Conservation (phyloP, 2,329 filamentous ascomycete species). For the Ophiostoma angusticollis region DNA sequence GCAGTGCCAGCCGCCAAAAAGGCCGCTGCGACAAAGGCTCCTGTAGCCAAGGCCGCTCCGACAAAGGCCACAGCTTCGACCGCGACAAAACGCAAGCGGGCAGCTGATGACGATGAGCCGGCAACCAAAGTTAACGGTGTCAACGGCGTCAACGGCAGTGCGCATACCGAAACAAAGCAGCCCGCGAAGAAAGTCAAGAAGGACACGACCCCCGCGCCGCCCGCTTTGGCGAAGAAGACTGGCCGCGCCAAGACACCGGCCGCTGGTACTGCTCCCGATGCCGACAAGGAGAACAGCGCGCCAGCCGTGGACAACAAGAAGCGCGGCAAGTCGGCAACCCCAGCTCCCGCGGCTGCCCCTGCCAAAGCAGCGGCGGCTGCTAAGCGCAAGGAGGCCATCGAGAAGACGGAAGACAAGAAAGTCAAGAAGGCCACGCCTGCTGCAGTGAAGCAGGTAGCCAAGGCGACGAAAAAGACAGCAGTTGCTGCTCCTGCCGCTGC, state of each 20-base stretch:
- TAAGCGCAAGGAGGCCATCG: slow-evolving; percentile 9
- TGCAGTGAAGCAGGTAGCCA: too few relatives aligned
- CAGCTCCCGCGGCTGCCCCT: slow-evolving; percentile 1
- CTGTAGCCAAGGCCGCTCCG: slow-evolving; percentile 3
- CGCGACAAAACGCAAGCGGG: slow-evolving; percentile 7
- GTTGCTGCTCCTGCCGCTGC: slow-evolving; percentile 15
- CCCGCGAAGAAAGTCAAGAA: slow-evolving; percentile 17
- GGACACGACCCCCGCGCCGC: slow-evolving; percentile 2
- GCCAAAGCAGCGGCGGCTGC: slow-evolving; percentile 9
- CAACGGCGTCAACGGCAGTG: neutral
- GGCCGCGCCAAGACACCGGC: slow-evolving; percentile 6
- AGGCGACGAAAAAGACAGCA: slow-evolving; percentile 7
- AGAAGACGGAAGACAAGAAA: slow-evolving; percentile 3
- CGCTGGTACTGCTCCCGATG: neutral
- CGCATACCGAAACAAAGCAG: slow-evolving; percentile 2
- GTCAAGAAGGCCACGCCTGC: slow-evolving; percentile 11
- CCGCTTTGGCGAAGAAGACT: slow-evolving; percentile 4
- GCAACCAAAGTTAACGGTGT: slow-evolving; percentile 10
- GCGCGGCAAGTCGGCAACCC: slow-evolving; percentile 7
- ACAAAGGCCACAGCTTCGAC: slow-evolving; percentile 3
- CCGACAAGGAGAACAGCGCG: slow-evolving; percentile 10
- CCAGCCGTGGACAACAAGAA: slow-evolving; percentile 10
- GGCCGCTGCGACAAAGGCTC: slow-evolving; percentile 9
- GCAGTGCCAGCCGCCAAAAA: slow-evolving; percentile 18
- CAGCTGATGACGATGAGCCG: slow-evolving; percentile 5